Base-by-base conservation (phyloP, 2,329 filamentous ascomycete species). In the Fusarium humuli region DNA sequence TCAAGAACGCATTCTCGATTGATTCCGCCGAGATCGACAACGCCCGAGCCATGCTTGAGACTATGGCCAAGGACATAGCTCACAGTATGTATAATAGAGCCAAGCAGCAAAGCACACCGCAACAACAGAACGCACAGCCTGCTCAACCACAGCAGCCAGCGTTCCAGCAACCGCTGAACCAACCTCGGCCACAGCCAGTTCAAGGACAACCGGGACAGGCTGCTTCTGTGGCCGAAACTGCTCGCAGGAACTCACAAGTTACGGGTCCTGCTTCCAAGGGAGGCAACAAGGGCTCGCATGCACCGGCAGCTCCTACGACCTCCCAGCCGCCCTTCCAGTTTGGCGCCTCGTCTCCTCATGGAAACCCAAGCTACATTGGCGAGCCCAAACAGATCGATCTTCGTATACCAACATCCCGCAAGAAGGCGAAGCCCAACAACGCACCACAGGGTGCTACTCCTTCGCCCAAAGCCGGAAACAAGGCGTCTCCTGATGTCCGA, bases 301-400 rank as follows among this genome's bases (percentile, higher is more conserved):
- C 85, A 1, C 87, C 88, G 6, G 82, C 86, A 14, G 87, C 88
- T 12, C 88, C 88, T 18, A 90, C 86, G 0, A 84, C 84, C 2
- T 74, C 84, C 16, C 86, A 89, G 67, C 84, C 87, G 18, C 88
- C 88, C 0, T 89, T 88, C 76, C 79, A 81, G 27, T 84, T 90
- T 60, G 85, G 85, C 14, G 85, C 83, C 20, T 79, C 83, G 11
- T 90, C 88, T 8, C 88, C 89, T 32, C 86, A 88, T 67, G 88
- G 88, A 14, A 85, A 87, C 60, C 88, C 88, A 3, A 83, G 81
- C 9, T 89, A 89, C 67, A 83, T 85, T 47, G 81, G 79, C 75
- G 85, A 83, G 75, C 81, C 84, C 3, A 81, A 84, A 53, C 78
- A 90, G 32, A 87, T 87, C 37, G 85, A 86, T 55, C 79, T 91